phyloP scores from a whole-genome alignment of 768 basidiomycete genomes.

The Kwoniella shandongensis region DNA sequence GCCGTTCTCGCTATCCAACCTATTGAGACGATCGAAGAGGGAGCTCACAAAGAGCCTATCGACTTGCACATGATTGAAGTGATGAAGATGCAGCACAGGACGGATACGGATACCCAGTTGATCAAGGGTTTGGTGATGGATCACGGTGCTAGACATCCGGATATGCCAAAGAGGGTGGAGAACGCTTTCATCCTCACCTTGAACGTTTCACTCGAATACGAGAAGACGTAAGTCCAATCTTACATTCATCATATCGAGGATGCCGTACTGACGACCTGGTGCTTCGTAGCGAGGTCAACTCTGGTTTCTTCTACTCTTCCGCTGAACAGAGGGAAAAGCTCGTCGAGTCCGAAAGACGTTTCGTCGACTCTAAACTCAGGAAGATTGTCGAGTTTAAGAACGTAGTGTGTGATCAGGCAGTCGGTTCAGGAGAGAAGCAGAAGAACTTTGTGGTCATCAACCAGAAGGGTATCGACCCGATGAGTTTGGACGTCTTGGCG shows the following conservation, averaged over 20 bases:
- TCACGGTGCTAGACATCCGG: conserved; percentile 95
- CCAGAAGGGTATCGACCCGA: conserved; percentile 98
- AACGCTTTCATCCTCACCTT: conserved; percentile 92
- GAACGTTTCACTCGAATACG: conserved; percentile 97
- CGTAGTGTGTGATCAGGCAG: conserved; percentile 87
- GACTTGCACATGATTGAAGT: conserved; percentile 99
- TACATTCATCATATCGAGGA: not conserved
- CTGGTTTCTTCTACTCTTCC: conserved; percentile 98
- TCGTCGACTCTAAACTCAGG: conserved; percentile 88
- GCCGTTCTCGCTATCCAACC: conserved; percentile 81
- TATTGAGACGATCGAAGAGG: conserved; percentile 55
- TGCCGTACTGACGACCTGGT: not conserved
- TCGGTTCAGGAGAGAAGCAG: conserved; percentile 56
- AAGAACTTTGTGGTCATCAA: conserved; percentile 94
- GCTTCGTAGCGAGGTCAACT: conserved; percentile 85
- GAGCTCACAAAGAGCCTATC: conserved; percentile 80
- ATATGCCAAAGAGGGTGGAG: conserved; percentile 98
- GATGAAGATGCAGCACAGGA: conserved; percentile 99
- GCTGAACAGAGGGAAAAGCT: conserved; percentile 98
- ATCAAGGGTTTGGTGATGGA: conserved; percentile 94
- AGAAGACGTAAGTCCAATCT: conserved; percentile 82
- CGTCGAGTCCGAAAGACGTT: conserved; percentile 91
- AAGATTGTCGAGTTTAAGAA: conserved; percentile 98
- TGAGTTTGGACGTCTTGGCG: conserved; percentile 84
- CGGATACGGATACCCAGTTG: conserved; percentile 93